Evolutionary conservation across 2,329 filamentous ascomycete species (phyloP).

Genomic region (Helotiales sp.): DNA sequence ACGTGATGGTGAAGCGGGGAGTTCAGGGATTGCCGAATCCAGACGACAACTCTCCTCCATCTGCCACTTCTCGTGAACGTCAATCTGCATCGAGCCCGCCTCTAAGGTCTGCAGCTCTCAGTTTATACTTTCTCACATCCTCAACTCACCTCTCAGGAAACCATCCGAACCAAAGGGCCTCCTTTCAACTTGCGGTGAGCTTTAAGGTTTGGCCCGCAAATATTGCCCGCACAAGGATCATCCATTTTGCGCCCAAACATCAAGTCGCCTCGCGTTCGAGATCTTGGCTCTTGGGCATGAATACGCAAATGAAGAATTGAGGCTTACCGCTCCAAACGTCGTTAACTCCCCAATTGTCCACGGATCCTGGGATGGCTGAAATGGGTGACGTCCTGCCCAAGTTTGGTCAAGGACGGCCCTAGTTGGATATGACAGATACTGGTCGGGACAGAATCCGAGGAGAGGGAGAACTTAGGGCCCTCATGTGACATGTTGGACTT

Average conservation of each 20-base stretch:
- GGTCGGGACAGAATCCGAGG: neutral
- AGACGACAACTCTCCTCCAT: neutral
- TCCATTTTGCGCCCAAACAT: neutral
- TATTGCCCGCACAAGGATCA: conserved; percentile 3
- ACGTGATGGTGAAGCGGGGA: neutral
- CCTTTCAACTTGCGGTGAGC: conserved; percentile 13
- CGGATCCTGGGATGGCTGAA: neutral
- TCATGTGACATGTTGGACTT: too few species aligned
- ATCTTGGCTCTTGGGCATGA: neutral
- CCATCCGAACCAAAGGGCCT: neutral
- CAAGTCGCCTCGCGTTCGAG: neutral
- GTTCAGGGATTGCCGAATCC: neutral
- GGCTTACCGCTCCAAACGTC: neutral
- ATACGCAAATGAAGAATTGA: neutral
- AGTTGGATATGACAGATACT: neutral
- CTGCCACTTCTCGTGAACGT: neutral
- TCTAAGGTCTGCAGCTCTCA: too few species aligned
- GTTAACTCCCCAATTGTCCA: neutral
- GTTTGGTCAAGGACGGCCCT: neutral
- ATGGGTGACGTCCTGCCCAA: neutral
- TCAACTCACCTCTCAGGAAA: neutral
- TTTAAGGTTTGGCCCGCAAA: conserved; percentile 14
- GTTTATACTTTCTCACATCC: neutral
- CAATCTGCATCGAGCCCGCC: neutral
- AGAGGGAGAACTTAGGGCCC: neutral